phyloP scores from a whole-genome alignment of 306 rosid species.

The Argentina anserina region DNA sequence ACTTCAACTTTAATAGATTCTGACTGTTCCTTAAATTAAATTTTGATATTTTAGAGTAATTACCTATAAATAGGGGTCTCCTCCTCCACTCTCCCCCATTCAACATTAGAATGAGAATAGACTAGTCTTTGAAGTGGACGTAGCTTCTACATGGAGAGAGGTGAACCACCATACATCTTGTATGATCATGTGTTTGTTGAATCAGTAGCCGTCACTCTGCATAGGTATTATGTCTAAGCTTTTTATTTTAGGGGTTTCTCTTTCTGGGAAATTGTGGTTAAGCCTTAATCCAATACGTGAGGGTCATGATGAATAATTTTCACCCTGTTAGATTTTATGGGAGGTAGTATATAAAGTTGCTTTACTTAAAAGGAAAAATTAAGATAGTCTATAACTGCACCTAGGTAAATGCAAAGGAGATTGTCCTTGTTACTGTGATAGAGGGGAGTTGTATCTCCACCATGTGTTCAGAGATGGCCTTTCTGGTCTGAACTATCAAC shows the following conservation, averaged over 20 bases:
- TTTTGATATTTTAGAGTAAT: neutral
- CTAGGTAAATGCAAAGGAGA: no score
- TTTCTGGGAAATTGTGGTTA: neutral
- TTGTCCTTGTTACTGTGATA: neutral
- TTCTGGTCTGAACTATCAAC: neutral
- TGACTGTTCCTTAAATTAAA: neutral
- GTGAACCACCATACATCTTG: no score
- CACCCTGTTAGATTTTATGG: conserved; percentile 65
- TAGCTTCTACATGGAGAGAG: no score
- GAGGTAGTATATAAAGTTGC: conserved; percentile 86
- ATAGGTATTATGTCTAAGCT: neutral
- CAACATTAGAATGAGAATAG: no score
- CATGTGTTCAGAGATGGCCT: neutral
- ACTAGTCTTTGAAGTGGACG: no score
- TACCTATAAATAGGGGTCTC: no score
- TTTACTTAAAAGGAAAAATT: conserved; percentile 77
- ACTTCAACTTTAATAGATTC: neutral
- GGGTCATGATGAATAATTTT: conserved; percentile 37
- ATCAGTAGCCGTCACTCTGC: neutral
- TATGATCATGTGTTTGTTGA: neutral
- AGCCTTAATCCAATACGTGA: neutral
- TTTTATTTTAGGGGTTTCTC: neutral
- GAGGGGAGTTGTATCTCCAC: neutral
- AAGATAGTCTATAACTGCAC: conserved; percentile 86
- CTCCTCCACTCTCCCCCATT: no score